Percentiles rank a stretch among this genome's conserved stretches.
These are phyloP conservation scores for Quercus wislizeni DNA, from an alignment of 306 rosid species.

Conservation along the genomic window DNA sequence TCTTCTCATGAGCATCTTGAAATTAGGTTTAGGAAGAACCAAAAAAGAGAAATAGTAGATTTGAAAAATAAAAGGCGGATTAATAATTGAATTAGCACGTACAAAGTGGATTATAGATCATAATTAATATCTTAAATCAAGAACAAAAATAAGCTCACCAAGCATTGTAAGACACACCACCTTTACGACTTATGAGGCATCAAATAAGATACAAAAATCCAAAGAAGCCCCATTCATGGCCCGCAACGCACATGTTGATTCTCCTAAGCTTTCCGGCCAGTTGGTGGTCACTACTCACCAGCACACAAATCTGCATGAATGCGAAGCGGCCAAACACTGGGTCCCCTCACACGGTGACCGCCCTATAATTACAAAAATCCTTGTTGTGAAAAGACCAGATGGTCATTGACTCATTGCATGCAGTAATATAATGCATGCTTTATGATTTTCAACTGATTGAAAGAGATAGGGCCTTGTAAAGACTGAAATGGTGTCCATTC, in stretches of 20 bases:
- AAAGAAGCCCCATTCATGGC: neutral
- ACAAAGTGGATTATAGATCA: neutral
- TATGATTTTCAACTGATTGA: too few species aligned
- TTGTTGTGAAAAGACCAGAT: too few species aligned
- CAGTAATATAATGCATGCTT: too few species aligned
- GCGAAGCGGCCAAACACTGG: neutral
- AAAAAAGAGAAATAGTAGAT: too few species aligned
- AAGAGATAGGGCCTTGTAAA: too few species aligned
- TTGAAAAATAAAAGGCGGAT: neutral
- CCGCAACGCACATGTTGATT: neutral
- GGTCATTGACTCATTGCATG: too few species aligned
- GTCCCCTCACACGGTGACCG: too few species aligned
- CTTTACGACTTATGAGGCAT: neutral
- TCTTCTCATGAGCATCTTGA: neutral
- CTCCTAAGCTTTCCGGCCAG: neutral
- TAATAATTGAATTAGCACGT: neutral
- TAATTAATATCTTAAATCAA: too few species aligned
- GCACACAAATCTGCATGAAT: neutral
- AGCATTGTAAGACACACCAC: neutral
- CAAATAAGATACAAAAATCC: neutral
- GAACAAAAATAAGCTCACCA: too few species aligned
- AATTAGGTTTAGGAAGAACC: neutral
- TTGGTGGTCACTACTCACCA: neutral
- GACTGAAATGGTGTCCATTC: too few species aligned
- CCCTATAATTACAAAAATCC: too few species aligned